Evolutionary conservation across 495 filamentous ascomycete species (phyloP).

Genomic region (Penicillium maclennaniae): DNA sequence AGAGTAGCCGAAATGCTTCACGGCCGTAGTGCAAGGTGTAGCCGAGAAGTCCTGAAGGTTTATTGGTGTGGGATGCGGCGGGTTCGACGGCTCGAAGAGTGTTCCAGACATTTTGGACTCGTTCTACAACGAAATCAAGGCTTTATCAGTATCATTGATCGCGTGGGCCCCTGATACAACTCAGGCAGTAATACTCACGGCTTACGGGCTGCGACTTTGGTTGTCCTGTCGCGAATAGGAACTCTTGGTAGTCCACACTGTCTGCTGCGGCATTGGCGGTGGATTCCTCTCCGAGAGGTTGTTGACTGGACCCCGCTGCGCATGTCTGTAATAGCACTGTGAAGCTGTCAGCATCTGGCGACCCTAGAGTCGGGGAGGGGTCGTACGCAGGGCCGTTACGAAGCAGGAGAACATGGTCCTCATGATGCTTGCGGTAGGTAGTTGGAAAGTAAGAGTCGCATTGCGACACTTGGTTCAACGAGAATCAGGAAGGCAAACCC

Average conservation of each 20-base stretch:
- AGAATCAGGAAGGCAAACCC: not conserved
- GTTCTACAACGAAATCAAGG: slow-evolving; percentile 21
- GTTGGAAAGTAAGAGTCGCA: slow-evolving; percentile 32
- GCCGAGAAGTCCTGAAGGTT: slow-evolving; percentile 43
- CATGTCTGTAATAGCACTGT: slow-evolving; percentile 37
- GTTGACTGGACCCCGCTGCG: slow-evolving; percentile 28
- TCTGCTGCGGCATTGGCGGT: slow-evolving; percentile 13
- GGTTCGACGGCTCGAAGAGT: slow-evolving; percentile 33
- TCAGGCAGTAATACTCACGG: slow-evolving; percentile 24
- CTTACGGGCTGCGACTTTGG: slow-evolving; percentile 24
- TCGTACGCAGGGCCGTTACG: slow-evolving; percentile 42
- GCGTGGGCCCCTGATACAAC: not conserved
- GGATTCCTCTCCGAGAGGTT: slow-evolving; percentile 14
- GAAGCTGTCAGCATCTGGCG: slow-evolving; percentile 24
- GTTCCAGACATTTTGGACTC: slow-evolving; percentile 34
- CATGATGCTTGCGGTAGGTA: slow-evolving; percentile 34
- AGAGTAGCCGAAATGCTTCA: slow-evolving; percentile 45
- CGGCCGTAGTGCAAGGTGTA: slow-evolving; percentile 47
- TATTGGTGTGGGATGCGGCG: slow-evolving; percentile 25
- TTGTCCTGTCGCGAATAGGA: slow-evolving; percentile 16
- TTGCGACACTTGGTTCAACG: slow-evolving; percentile 29
- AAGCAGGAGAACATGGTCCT: slow-evolving; percentile 36
- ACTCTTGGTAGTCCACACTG: slow-evolving; percentile 15
- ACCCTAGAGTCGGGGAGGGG: not conserved
- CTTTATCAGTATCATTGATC: not conserved